Evolutionary conservation across 2,329 filamentous ascomycete species (phyloP), one percentile per base, ranked within the genome.

Genomic region (Fusarium redolens): DNA sequence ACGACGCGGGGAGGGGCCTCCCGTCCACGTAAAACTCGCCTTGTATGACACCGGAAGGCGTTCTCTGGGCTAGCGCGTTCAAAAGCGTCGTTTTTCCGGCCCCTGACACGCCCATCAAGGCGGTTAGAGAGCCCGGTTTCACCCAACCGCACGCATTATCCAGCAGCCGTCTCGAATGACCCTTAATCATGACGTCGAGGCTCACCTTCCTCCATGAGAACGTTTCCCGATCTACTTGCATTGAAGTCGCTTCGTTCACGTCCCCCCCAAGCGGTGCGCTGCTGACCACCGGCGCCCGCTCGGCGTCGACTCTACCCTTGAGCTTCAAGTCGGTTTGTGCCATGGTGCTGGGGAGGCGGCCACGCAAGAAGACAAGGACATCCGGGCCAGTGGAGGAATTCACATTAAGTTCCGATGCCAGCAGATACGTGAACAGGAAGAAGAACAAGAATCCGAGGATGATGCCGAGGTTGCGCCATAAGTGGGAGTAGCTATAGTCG

Each of bases 401-500:
- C 31, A 50, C 56, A 11, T 92, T 92, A 73, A 92, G 74, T 76
- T 94, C 92, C 0, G 88, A 86, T 1, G 88, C 88, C 18, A 89
- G 50, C 54, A 93, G 87, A 80, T 94, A 93, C 3, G 91, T 73
- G 6, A 81, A 67, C 81, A 91, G 87, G 82, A 93, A 93, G 59
- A 87, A 89, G 41, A 92, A 75, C 65, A 91, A 80, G 79, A 93
- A 93, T 0, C 80, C 91, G n/a, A 91, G 79, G 6, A 93, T 79
- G 61, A 94, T 92, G 4, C 91, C 92, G 65, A 93, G 86, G 76
- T 94, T 93, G 12, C 92, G 83, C 91, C 91, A 92, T 5, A 88
- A 82, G 70, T 92, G 86, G 0, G 83, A 83, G 70, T 86, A 88
- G 30, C 82, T 85, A 78, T 92, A 92, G 20, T 81, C 77, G 75